Percentiles rank a stretch among this genome's conserved stretches.
These are phyloP conservation scores for Tricholomella constricta DNA, from an alignment of 768 basidiomycete genomes.

Conservation along the genomic window DNA sequence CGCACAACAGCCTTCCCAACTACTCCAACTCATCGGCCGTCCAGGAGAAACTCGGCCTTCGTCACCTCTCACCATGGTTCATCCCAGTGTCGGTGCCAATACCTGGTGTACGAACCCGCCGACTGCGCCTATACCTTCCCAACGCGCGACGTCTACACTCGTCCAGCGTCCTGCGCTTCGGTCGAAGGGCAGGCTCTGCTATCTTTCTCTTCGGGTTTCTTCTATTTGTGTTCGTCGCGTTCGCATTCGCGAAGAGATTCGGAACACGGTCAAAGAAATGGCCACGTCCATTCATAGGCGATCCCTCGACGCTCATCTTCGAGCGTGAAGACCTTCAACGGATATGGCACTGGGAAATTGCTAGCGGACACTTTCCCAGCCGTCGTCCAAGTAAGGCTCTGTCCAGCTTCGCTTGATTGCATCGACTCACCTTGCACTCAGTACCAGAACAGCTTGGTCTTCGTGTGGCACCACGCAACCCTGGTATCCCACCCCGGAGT, in stretches of 20 bases:
- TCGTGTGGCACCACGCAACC: constrained; percentile 60
- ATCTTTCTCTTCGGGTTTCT: constrained; percentile 45
- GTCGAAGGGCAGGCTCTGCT: constrained; percentile 56
- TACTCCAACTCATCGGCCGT: constrained; percentile 46
- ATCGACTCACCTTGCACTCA: constrained; percentile 29
- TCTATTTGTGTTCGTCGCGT: constrained; percentile 49
- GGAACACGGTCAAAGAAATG: constrained; percentile 63
- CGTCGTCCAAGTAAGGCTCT: constrained; percentile 63
- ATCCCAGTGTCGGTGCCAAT: constrained; percentile 60
- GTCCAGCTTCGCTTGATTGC: not conserved
- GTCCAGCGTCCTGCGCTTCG: constrained; percentile 55
- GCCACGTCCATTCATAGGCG: constrained; percentile 56
- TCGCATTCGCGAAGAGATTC: constrained; percentile 63
- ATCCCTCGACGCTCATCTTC: constrained; percentile 74
- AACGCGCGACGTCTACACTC: constrained; percentile 65
- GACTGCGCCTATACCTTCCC: constrained; percentile 57
- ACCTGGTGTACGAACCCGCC: constrained; percentile 57
- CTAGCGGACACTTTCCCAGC: constrained; percentile 93
- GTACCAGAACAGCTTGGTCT: constrained; percentile 74
- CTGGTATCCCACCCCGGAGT: constrained; percentile 65
- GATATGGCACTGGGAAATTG: constrained; percentile 96
- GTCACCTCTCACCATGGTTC: constrained; percentile 55
- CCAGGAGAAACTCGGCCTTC: constrained; percentile 64
- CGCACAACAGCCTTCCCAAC: constrained; percentile 27
- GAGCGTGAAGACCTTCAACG: constrained; percentile 77